Evolutionary conservation across 2,329 filamentous ascomycete genomes (phyloP).

Genomic region (Aspergillus tubingensis): DNA sequence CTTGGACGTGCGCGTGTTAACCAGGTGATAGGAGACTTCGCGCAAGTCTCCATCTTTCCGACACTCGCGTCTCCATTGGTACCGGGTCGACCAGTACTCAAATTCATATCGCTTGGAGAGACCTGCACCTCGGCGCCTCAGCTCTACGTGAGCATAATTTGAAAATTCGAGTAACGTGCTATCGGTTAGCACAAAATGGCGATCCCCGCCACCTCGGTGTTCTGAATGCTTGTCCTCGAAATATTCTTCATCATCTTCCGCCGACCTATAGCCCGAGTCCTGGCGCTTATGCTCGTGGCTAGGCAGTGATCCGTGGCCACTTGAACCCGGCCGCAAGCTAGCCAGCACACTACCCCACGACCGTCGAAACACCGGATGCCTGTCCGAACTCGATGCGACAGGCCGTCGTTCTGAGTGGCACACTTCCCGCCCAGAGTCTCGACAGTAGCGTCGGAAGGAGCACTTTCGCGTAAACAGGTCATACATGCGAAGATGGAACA

Average conservation of each 20-base stretch:
- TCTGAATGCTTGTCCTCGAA: conserved; percentile 20
- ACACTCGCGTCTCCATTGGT: conserved; percentile 76
- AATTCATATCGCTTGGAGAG: conserved; percentile 80
- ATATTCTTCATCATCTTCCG: conserved; percentile 44
- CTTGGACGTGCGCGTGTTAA: conserved; percentile 64
- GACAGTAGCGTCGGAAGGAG: conserved; percentile 85
- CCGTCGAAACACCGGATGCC: conserved; percentile 56
- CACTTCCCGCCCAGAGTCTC: conserved; percentile 89
- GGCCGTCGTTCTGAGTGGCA: conserved; percentile 74
- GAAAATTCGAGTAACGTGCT: conserved; percentile 90
- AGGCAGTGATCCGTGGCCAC: conserved; percentile 47
- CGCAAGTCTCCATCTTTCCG: conserved; percentile 66
- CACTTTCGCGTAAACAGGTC: conserved; percentile 84
- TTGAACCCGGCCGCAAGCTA: conserved; percentile 58
- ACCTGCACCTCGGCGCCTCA: conserved; percentile 69
- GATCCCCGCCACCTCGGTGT: conserved; percentile 15
- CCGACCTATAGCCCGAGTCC: conserved; percentile 60
- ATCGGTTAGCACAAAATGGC: conserved; percentile 62
- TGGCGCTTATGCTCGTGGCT: conserved; percentile 52
- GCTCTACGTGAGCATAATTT: conserved; percentile 90
- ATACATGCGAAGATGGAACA: conserved; percentile 95
- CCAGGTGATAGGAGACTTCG: conserved; percentile 76
- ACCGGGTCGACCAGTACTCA: conserved; percentile 86
- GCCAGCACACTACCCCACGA: conserved; percentile 63
- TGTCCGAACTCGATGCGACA: conserved; percentile 55